These are phyloP conservation scores for Irpex sp. DNA, from an alignment of 1,284 basidiomycete species.

Conservation along the genomic window DNA sequence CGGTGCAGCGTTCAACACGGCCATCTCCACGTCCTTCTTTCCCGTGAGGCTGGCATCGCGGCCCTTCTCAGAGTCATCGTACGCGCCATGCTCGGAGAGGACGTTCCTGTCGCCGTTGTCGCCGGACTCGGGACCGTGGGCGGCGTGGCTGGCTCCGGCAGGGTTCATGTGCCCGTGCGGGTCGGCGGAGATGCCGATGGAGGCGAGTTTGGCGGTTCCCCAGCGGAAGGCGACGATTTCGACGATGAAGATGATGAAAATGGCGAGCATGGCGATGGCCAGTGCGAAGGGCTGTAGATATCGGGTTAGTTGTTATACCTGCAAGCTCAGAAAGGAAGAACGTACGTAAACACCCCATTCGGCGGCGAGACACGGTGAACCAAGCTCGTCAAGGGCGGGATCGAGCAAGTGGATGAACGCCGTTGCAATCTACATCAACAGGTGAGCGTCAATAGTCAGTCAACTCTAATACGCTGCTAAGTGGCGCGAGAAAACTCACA, in stretches of 20 bases:
- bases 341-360: constrained; percentile 76
- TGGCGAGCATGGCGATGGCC: constrained; percentile 75
- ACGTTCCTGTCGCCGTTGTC: background rate
- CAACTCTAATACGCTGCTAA: constrained; percentile 15
- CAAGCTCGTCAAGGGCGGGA: constrained; percentile 74
- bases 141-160: constrained; percentile 70
- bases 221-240: constrained; percentile 85
- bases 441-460: background rate
- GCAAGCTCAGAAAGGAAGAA: constrained; percentile 15
- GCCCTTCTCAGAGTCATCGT: constrained; percentile 1
- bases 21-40: background rate
- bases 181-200: constrained; percentile 46
- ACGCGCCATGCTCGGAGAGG: background rate
- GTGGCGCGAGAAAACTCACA: constrained; percentile 37
- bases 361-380: constrained; percentile 67
- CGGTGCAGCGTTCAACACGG: background rate
- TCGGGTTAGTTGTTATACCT: background rate
- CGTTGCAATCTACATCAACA: constrained; percentile 73
- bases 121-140: constrained; percentile 64
- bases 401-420: constrained; percentile 85
- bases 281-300: constrained; percentile 68
- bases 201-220: constrained; percentile 62
- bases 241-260: constrained; percentile 82
- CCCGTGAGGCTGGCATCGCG: background rate
- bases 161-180: constrained; percentile 33